Evolutionary conservation across 2,329 filamentous ascomycete species (phyloP), one percentile per base, ranked within the genome.

Genomic region (Xylaria sp.): DNA sequence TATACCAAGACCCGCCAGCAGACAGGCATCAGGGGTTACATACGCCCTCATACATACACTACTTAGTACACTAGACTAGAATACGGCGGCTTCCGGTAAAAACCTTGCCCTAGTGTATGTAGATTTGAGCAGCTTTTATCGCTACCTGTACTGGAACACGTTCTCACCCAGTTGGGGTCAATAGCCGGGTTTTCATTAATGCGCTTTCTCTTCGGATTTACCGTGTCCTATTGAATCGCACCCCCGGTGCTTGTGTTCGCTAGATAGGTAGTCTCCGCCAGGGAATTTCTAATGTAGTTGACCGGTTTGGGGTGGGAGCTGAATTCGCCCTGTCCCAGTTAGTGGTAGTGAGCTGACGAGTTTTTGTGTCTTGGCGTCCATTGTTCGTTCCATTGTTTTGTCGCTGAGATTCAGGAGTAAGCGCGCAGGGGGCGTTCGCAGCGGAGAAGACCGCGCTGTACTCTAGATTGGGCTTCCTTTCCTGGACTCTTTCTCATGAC

Each of bases 371-470:
- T 69, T 66, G 63, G 67, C 67, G 51, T 35, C 32, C 32, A 35
- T 35, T 35, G 32, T 35, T 35, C 54, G 32, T 35, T 35, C 54
- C 48, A 57, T 48, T 54, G 37, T 60, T 66, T 29, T 63, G 58
- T 62, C 59, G 67, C 63, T 61, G 44, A 60, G 54, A 63, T 57
- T 66, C 67, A 69, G 67, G 67, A 69, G 67, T 69, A 66, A 69
- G 67, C 67, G 59, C 54, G 59, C 67, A 63, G 63, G 67, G 66
- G 59, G 63, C 63, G 63, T 68, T 53, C n/a, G 29, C 40, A 63
- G 63, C 67, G 67, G 67, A 66, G 63, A 54, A 54, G 40, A 54
- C 62, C 60, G 60, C 37, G 44, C 57, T 53, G 29, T 13, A 21
- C 5, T 44, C 13, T 35, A 66, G 21, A 21, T 47, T 60, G 53